Percentiles rank a stretch among this genome's conserved stretches.
phyloP scores from a whole-genome alignment of 2,329 filamentous ascomycete species.

The Ophiocordyceps unilateralis region DNA sequence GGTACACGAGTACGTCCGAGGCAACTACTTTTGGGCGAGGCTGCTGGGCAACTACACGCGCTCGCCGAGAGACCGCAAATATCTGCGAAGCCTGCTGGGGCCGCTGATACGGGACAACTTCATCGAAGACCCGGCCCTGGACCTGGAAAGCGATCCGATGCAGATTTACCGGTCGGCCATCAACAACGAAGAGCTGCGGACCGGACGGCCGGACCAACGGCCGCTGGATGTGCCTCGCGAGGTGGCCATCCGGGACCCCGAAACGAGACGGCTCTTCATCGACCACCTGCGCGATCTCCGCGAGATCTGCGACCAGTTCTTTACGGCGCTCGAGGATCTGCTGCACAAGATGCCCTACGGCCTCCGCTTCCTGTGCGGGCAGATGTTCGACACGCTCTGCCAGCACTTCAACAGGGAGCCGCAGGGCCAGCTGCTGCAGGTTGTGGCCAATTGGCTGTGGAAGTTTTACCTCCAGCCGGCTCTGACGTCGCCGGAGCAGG shows the following conservation, averaged over 20 bases:
- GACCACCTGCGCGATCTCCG: slow-evolving; percentile 85
- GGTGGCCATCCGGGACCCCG: slow-evolving; percentile 85
- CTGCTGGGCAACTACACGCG: slow-evolving; percentile 75
- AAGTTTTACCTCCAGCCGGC: slow-evolving; percentile 85
- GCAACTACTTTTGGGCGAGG: slow-evolving; percentile 86
- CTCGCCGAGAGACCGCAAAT: slow-evolving; percentile 83
- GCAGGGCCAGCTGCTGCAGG: slow-evolving; percentile 59
- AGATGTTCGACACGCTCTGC: slow-evolving; percentile 66
- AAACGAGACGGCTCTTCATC: slow-evolving; percentile 85
- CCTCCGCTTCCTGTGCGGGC: slow-evolving; percentile 70
- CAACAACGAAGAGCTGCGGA: slow-evolving; percentile 92
- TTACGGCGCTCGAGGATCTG: slow-evolving; percentile 64
- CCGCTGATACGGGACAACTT: slow-evolving; percentile 81
- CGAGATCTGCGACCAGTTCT: slow-evolving; percentile 86
- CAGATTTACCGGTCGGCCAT: slow-evolving; percentile 93
- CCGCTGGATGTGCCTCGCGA: slow-evolving; percentile 77
- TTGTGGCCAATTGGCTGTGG: slow-evolving; percentile 87
- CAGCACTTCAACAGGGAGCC: slow-evolving; percentile 67
- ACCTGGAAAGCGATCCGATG: slow-evolving; percentile 91
- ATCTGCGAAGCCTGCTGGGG: slow-evolving; percentile 70
- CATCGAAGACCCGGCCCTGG: slow-evolving; percentile 75
- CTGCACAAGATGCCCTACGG: slow-evolving; percentile 85
- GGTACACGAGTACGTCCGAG: slow-evolving; percentile 72
- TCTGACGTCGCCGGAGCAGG: slow-evolving; percentile 75
- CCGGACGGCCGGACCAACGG: slow-evolving; percentile 65